Evolutionary conservation across 2,329 filamentous ascomycete genomes (phyloP).

Genomic region (Botrytis pseudocinerea): DNA sequence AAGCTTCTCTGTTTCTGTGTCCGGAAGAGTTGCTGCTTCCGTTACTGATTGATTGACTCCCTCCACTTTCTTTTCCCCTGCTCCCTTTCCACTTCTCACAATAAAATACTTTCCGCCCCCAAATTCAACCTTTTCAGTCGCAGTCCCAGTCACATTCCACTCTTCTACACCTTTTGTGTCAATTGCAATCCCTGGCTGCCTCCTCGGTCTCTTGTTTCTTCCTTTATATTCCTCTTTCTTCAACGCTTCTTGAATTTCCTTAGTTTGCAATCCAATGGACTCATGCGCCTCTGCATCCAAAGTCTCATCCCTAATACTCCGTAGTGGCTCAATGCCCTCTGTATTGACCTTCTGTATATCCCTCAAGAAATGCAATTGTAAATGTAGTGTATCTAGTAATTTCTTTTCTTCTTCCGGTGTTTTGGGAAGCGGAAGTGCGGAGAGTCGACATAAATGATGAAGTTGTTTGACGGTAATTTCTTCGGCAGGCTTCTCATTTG

Average conservation of each 20-base stretch:
- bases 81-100: conserved; percentile 39
- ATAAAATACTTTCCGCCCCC: conserved; percentile 41
- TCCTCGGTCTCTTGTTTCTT: conserved; percentile 37
- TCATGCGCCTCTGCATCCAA: conserved; percentile 53
- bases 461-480: conserved; percentile 63
- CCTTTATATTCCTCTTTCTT: conserved; percentile 62
- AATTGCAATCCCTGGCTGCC: conserved; percentile 28
- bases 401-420: conserved; percentile 61
- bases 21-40: not conserved
- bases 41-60: not conserved
- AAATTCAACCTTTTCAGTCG: conserved; percentile 37
- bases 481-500: conserved; percentile 27
- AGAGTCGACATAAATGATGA: conserved; percentile 82
- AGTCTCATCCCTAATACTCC: conserved; percentile 81
- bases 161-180: conserved; percentile 33
- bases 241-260: conserved; percentile 51
- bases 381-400: conserved; percentile 73
- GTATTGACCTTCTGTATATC: conserved; percentile 81
- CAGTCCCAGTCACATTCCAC: conserved; percentile 40
- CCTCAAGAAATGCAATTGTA: conserved; percentile 88
- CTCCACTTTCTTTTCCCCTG: not conserved
- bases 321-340: conserved; percentile 68
- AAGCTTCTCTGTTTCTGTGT: not conserved
- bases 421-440: conserved; percentile 75
- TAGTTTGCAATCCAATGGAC: conserved; percentile 54